phyloP scores from a whole-genome alignment of 2,329 filamentous ascomycete species.

The Cryphonectria naterciae region DNA sequence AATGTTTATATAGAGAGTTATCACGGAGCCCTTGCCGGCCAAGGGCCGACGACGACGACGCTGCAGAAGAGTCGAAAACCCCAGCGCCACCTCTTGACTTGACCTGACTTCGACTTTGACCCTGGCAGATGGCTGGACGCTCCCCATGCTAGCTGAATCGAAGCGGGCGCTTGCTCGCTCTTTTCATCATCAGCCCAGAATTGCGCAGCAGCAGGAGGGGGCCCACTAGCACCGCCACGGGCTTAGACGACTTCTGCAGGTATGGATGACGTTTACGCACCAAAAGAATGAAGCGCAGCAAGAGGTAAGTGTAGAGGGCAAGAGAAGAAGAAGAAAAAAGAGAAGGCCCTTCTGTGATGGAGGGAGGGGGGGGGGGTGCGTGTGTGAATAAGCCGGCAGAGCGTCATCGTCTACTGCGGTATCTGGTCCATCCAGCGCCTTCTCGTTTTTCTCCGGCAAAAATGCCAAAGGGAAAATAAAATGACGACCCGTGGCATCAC shows the following conservation, averaged over 20 bases:
- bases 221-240: background rate
- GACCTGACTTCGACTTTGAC: background rate
- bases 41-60: background rate
- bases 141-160: background rate
- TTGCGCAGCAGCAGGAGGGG: background rate
- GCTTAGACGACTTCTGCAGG: background rate
- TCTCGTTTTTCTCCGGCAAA: background rate
- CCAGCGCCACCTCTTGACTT: background rate
- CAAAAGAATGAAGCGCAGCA: background rate
- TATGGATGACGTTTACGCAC: background rate
- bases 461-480: background rate
- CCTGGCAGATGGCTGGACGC: background rate
- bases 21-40: background rate
- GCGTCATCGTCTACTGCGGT: background rate
- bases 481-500: background rate
- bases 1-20: background rate
- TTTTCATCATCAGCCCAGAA: background rate
- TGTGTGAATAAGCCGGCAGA: background rate
- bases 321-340: background rate
- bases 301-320: background rate
- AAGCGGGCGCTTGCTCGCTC: constrained; percentile 1
- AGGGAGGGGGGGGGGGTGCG: too few species aligned
- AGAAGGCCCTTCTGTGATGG: background rate
- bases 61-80: background rate
- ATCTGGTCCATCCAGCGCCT: background rate